These are phyloP conservation scores for Pseudohyphozyma bogoriensis DNA, from an alignment of 768 basidiomycete species.

Conservation along the genomic window DNA sequence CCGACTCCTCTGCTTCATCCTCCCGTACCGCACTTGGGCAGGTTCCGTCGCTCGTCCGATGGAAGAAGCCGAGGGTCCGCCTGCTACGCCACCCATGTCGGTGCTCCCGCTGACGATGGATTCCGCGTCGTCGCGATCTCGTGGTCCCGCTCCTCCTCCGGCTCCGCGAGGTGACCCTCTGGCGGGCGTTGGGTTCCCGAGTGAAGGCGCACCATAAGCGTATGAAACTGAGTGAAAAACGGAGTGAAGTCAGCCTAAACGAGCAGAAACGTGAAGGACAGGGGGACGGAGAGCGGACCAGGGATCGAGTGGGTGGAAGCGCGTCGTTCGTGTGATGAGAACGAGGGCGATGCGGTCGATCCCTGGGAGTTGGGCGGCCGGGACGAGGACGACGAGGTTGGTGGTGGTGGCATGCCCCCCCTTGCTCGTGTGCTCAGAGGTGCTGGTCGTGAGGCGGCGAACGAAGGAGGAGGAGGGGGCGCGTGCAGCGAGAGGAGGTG, in stretches of 20 bases:
- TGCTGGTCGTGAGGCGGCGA: too few species aligned
- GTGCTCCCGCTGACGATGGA: neutral
- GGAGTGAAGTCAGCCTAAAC: too few species aligned
- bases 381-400: too few species aligned
- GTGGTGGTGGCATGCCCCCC: too few species aligned
- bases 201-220: constrained; percentile 9
- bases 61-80: too few species aligned
- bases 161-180: neutral
- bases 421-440: neutral
- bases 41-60: constrained; percentile 1
- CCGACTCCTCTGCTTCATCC: constrained; percentile 3
- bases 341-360: neutral
- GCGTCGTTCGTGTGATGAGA: constrained; percentile 5
- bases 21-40: constrained; percentile 8
- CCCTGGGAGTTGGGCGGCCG: neutral
- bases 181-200: neutral
- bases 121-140: neutral
- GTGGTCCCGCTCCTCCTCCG: neutral
- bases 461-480: too few species aligned
- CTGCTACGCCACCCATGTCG: neutral
- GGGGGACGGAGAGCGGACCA: too few species aligned
- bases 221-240: too few species aligned
- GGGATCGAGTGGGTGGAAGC: constrained; percentile 2
- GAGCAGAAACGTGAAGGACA: too few species aligned
- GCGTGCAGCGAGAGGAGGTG: too few species aligned